These are phyloP conservation scores for Crucihimalaya himalaica DNA, from an alignment of 345 rosid species.

Conservation along the genomic window DNA sequence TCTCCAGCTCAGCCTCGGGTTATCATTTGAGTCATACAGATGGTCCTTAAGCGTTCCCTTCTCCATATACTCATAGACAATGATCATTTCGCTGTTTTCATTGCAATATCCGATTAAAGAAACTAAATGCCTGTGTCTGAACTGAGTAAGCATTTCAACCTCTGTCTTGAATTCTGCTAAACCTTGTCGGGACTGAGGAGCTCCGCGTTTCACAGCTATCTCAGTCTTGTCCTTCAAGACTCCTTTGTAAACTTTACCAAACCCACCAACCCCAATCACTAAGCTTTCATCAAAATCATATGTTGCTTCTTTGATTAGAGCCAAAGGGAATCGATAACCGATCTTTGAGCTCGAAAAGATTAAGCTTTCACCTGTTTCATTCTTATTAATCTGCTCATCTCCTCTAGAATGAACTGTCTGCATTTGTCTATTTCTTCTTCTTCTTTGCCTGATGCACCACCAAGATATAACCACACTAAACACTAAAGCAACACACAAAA, in stretches of 20 bases:
- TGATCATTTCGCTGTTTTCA: slow-evolving; percentile 64
- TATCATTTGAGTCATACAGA: slow-evolving; percentile 48
- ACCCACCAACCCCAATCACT: slow-evolving; percentile 68
- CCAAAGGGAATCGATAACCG: slow-evolving; percentile 60
- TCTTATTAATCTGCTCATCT: slow-evolving; percentile 34
- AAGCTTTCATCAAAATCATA: slow-evolving; percentile 52
- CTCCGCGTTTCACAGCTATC: slow-evolving; percentile 72
- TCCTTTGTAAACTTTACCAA: slow-evolving; percentile 73
- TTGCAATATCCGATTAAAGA: slow-evolving; percentile 68
- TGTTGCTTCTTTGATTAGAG: slow-evolving; percentile 57
- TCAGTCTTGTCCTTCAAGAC: slow-evolving; percentile 51
- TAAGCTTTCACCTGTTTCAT: slow-evolving; percentile 36
- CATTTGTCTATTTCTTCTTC: slow-evolving; percentile 32
- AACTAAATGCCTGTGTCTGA: slow-evolving; percentile 73
- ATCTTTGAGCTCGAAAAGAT: slow-evolving; percentile 52
- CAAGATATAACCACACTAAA: slow-evolving; percentile 32
- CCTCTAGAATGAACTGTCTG: slow-evolving; percentile 33
- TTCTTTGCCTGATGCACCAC: slow-evolving; percentile 40
- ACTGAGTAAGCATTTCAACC: slow-evolving; percentile 68
- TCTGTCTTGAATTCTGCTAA: slow-evolving; percentile 64
- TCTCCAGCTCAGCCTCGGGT: slow-evolving; percentile 55
- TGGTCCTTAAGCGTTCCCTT: slow-evolving; percentile 68
- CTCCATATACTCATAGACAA: slow-evolving; percentile 72
- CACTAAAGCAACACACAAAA: slow-evolving; percentile 34
- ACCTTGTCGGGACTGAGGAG: slow-evolving; percentile 58